Conservation (phyloP, 2,329 filamentous ascomycete species). For the Colletotrichum sp. region DNA sequence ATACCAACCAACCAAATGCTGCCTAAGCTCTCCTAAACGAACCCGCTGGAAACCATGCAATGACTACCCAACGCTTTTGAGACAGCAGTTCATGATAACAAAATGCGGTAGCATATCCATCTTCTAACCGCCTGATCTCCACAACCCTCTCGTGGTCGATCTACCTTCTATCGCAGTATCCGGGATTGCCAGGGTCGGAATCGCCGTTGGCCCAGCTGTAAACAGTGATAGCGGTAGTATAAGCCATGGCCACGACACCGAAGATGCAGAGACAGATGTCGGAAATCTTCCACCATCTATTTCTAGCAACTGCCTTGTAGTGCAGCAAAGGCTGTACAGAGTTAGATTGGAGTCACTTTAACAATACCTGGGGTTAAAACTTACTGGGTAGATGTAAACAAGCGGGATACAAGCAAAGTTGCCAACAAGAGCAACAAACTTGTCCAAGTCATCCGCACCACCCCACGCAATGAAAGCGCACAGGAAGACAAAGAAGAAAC, state of each 20-base stretch:
- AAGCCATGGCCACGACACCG: slow-evolving; percentile 85
- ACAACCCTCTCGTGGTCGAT: neutral
- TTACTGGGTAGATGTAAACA: slow-evolving; percentile 92
- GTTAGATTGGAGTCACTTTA: slow-evolving; percentile 30
- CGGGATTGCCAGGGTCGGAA: slow-evolving; percentile 47
- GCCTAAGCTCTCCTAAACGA: neutral
- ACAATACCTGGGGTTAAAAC: slow-evolving; percentile 39
- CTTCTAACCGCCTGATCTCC: neutral
- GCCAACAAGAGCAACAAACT: slow-evolving; percentile 77
- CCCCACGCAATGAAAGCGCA: slow-evolving; percentile 91
- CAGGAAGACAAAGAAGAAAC: slow-evolving; percentile 88
- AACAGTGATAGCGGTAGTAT: slow-evolving; percentile 87
- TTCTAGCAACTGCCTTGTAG: slow-evolving; percentile 78
- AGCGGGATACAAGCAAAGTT: slow-evolving; percentile 76
- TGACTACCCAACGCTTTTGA: slow-evolving; percentile 17
- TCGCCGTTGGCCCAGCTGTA: slow-evolving; percentile 79
- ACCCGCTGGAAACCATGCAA: slow-evolving; percentile 19
- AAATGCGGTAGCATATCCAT: neutral
- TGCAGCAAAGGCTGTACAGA: slow-evolving; percentile 83
- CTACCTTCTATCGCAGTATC: slow-evolving; percentile 56
- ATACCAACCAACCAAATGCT: slow-evolving; percentile 6
- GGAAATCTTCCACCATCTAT: slow-evolving; percentile 67
- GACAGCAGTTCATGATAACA: neutral
- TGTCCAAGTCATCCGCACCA: slow-evolving; percentile 89
- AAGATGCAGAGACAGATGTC: slow-evolving; percentile 83